Base-by-base conservation (phyloP, 805 yeast genomes). In the Kluyveromyces dobzhanskii region DNA sequence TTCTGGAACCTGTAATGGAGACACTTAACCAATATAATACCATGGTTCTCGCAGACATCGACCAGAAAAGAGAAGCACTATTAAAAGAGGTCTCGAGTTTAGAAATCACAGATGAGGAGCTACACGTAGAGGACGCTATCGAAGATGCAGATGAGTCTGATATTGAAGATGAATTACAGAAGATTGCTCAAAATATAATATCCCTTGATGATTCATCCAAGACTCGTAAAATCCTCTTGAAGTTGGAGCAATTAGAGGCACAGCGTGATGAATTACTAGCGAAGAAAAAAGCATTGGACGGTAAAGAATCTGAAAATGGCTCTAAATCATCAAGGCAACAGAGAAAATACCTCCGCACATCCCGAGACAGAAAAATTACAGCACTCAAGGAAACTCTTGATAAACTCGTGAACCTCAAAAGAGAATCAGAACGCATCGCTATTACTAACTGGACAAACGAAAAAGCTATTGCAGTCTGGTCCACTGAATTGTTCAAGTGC, bases 1-100 rank as follows among this genome's bases (percentile, higher is more conserved):
- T 77, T 17, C 70, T 73, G 45, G 80, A 74, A 9, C 69, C 72
- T 13, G 67, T 83, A 17, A 25, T 28, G 17, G 23, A 38, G 19
- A 23, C 33, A n/a, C n/a, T 35, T 8, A 6, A 26, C 13, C 23
- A 24, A 30, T 17, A 26, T 17, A 14, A 24, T 23, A 29, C 18
- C 3, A n/a, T 14, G 9, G 24, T 25, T 9, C n/a, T 14, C n/a
- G n/a, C n/a, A 10, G 17, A 7, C 3, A 18, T 13, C 4, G 13
- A 73, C 0, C 65, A 64, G 3, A 73, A 67, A 24, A 76, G 71
- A 45, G 32, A 52, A 2, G 65, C 62, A 35, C 44, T 77, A 11
- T 53, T 66, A 17, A 57, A 65, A 16, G 60, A 67, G 18, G 54
- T 76, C 8, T 53, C 58, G 2, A 65, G 65, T 35, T 64, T 65